Base-by-base conservation (phyloP, 2,329 filamentous ascomycete genomes). In the Dendrostoma leiphaemia region DNA sequence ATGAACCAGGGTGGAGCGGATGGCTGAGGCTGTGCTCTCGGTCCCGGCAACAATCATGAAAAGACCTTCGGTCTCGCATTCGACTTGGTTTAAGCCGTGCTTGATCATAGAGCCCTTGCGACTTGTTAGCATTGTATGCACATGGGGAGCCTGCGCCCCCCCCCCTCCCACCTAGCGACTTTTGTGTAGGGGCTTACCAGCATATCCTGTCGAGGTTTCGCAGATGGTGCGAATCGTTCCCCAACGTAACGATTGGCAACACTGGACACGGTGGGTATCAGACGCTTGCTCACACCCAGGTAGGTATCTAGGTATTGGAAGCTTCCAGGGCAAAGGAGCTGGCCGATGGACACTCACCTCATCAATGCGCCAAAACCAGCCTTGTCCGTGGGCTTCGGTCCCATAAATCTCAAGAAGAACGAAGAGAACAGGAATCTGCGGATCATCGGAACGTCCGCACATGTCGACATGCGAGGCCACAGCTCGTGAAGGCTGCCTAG, bases 121-220 rank as follows among this genome's bases (percentile, higher is more conserved):
- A 6, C 24, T 13, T 3, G 29, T 47, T 24, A 47, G 29, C 10
- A 23, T 2, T 6, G 10, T 28, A 3, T 24, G 9, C 13, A 24
- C 2, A 26, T 26, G n/a, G n/a, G n/a, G n/a, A n/a, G n/a, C n/a
- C n/a, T n/a, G n/a, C n/a, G n/a, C n/a, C n/a, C n/a, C n/a, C n/a
- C n/a, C n/a, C n/a, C n/a, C n/a, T n/a, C n/a, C n/a, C n/a, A n/a
- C n/a, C n/a, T n/a, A n/a, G n/a, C n/a, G n/a, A n/a, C n/a, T n/a
- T n/a, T n/a, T n/a, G n/a, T n/a, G n/a, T 12, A 10, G 8, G 17
- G 15, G 2, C 44, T 47, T 12, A 47, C 44, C 4, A 83, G 70
- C 79, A 83, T 83, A 58, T 83, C 80, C 6, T 68, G 68, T 15
- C 73, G 70, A 1, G 69, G 69, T 21, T 76, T 72, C 2, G 69